phyloP scores from a whole-genome alignment of 495 filamentous ascomycete species.

The Aspergillus hancockii region DNA sequence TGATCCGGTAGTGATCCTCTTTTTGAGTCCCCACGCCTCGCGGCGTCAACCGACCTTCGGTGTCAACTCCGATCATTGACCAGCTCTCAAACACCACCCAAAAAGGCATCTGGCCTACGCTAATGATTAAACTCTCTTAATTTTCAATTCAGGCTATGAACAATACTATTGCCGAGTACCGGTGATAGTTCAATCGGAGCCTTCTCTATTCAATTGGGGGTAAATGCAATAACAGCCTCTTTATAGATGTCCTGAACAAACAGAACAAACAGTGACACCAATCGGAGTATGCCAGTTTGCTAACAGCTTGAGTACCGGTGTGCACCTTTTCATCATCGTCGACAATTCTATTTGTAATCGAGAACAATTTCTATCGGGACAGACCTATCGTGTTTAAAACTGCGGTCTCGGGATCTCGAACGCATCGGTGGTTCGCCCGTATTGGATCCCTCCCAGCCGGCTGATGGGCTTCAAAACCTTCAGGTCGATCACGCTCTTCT shows the following conservation, averaged over 20 bases:
- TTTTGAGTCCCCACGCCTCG: background rate
- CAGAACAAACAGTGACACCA: background rate
- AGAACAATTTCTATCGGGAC: background rate
- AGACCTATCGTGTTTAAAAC: slow-evolving; percentile 19
- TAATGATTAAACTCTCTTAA: too few species aligned
- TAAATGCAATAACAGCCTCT: too few species aligned
- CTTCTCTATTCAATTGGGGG: too few species aligned
- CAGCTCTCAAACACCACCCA: too few species aligned
- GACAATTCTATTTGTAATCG: background rate
- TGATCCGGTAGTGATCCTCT: background rate
- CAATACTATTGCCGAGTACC: background rate
- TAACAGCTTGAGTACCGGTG: background rate
- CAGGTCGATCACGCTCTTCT: slow-evolving; percentile 69
- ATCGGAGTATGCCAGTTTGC: background rate
- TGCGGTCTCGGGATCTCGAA: slow-evolving; percentile 74
- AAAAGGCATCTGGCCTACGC: too few species aligned
- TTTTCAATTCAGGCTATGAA: background rate
- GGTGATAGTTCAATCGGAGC: too few species aligned
- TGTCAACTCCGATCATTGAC: background rate
- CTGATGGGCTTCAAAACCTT: slow-evolving; percentile 71
- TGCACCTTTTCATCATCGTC: background rate
- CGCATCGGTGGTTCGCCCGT: slow-evolving; percentile 67
- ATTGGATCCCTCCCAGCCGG: slow-evolving; percentile 82
- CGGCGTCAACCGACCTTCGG: background rate
- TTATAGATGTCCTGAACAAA: background rate